Evolutionary conservation across 345 rosid species (phyloP).

Genomic region (Syzygium aqueum): DNA sequence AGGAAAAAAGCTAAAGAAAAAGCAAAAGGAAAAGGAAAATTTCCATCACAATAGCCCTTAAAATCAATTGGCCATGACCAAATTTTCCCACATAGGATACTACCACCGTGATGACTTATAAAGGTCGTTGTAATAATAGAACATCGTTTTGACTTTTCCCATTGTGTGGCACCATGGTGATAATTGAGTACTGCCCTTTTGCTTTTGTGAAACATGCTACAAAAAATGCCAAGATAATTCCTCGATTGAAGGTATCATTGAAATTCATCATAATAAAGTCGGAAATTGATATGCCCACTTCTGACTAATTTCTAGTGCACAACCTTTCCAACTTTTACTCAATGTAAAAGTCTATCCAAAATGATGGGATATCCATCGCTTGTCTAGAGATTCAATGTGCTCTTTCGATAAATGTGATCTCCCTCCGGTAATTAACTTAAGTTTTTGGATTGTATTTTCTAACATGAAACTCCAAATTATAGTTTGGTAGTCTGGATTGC

Average conservation of each 20-base stretch:
- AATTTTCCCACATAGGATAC: neutral
- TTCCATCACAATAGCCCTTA: neutral
- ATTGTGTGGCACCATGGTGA: neutral
- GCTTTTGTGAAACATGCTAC: neutral
- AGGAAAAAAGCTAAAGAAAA: neutral
- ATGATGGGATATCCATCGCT: neutral
- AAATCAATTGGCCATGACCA: neutral
- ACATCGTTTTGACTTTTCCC: neutral
- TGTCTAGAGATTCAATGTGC: neutral
- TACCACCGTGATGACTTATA: neutral
- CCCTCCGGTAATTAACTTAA: neutral
- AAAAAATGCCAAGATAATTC: neutral
- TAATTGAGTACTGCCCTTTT: neutral
- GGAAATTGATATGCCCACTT: neutral
- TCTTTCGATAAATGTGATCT: neutral
- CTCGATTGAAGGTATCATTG: neutral
- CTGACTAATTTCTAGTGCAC: neutral
- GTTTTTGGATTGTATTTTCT: neutral
- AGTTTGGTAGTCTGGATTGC: neutral
- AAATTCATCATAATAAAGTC: neutral
- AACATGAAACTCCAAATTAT: neutral
- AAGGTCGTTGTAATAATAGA: neutral
- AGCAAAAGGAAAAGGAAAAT: neutral
- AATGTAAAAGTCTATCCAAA: neutral
- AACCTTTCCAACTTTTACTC: neutral